Evolutionary conservation across 345 rosid genomes (phyloP), one percentile per base, ranked within the genome.

Genomic region (Mercurialis annua): DNA sequence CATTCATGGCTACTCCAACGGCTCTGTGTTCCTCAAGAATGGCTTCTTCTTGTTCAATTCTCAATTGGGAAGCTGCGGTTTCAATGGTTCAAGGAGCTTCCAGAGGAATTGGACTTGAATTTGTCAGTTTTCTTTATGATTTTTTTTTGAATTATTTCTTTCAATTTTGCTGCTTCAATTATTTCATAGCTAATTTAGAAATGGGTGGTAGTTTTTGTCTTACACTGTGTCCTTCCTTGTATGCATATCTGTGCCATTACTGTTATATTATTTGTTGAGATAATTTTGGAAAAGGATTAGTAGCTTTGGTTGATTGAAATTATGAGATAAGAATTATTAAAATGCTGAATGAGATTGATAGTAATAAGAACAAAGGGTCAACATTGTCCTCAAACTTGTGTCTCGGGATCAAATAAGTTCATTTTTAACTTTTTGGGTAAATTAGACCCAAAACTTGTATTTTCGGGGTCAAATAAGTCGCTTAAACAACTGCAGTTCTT

Each of bases 61-160:
- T 65, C 33, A 83, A 74, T 70, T 81, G 85, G 86, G 82, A 82
- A 73, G 94, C 87, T 63, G 92, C 92, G 69, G 89, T 93, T 71
- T 88, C 98, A 24, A 46, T 93, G 86, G 94, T 88, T 31, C 98
- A 93, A 75, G 97, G 97, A 69, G 96, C 96, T 76, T 90, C 97
- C 14, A 83, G 97, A 76, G 96, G 97, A 78, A 85, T 90, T 67
- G 96, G 96, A 68, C 85, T 89, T 51, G 90, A 89, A 82, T 93
- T 90, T 67, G 98, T 90, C 61, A 88, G 84, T 21, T 63, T 50
- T 47, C 33, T 48, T 58, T 31, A n/a, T 17, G 1, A 27, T 4
- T 54, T 23, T 20, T 30, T 34, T 7, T 57, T 2, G 18, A 7
- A 46, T 47, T 26, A 5, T n/a, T 48, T 59, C n/a, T 27, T 53